Conservation (phyloP, 176 grass and related monocot species). For the Chrysopogon serrulatus region DNA sequence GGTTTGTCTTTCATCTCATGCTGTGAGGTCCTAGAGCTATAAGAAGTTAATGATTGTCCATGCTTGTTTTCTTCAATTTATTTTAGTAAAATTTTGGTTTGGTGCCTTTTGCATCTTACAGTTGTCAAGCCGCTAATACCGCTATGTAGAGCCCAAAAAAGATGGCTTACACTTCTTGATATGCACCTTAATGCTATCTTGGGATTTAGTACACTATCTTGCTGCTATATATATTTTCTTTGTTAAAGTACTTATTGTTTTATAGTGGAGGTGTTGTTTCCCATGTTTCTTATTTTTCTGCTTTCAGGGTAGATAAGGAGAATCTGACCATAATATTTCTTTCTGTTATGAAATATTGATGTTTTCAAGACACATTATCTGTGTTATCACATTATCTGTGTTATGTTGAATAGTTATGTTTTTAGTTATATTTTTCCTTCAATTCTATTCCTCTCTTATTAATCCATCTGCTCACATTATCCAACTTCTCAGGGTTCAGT, state of each 20-base stretch:
- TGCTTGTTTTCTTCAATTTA: slow-evolving; percentile 1
- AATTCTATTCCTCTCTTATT: background rate
- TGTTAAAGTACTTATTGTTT: background rate
- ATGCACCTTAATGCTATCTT: slow-evolving; percentile 16
- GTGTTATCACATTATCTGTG: background rate
- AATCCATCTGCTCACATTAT: slow-evolving; percentile 5
- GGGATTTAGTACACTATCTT: background rate
- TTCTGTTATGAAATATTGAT: slow-evolving; percentile 16
- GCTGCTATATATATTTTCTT: background rate
- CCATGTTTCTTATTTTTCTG: background rate
- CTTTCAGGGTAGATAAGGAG: background rate
- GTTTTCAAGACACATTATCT: background rate
- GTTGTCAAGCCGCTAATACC: background rate
- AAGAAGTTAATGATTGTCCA: background rate
- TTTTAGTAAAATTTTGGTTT: slow-evolving; percentile 9
- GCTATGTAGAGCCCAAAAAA: background rate
- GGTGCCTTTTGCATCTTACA: background rate
- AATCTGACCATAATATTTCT: background rate
- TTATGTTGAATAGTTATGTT: background rate
- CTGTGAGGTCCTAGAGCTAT: slow-evolving; percentile 13
- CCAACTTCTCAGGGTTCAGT: slow-evolving; percentile 65
- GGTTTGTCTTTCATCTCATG: slow-evolving; percentile 47
- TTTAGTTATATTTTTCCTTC: slow-evolving; percentile 8
- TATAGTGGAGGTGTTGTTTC: background rate
- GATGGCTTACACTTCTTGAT: background rate